A percentile compares a stretch with the other conserved stretches of the same genome.
Conservation (phyloP, 169 alveolate species). For the Plasmodium coatneyi region DNA sequence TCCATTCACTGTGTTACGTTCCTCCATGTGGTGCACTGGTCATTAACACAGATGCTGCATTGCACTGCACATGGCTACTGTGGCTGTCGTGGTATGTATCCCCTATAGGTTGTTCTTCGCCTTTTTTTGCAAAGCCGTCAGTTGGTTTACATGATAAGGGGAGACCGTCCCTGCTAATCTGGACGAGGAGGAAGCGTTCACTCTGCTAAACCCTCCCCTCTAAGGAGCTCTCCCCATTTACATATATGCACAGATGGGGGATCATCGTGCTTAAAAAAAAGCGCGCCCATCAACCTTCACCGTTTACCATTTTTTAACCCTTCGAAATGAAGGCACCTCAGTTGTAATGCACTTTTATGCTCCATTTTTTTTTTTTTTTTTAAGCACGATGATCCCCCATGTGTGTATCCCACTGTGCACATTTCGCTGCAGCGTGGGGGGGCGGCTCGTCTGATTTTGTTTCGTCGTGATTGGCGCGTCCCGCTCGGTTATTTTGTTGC, state of each 20-base stretch:
- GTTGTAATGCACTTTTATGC: neutral
- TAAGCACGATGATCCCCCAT: no score
- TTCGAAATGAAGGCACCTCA: neutral
- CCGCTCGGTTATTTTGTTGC: neutral
- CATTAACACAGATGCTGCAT: neutral
- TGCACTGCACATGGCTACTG: neutral
- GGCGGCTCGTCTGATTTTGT: neutral
- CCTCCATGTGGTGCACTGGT: neutral
- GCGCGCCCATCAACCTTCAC: neutral
- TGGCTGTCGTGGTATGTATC: neutral
- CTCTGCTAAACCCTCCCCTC: neutral
- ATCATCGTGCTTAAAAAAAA: neutral
- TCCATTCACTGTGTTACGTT: neutral
- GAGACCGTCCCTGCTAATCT: neutral
- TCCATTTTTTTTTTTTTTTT: neutral
- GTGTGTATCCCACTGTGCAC: neutral
- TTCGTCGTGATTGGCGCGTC: neutral
- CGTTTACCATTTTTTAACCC: neutral
- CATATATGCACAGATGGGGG: neutral
- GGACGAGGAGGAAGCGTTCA: neutral
- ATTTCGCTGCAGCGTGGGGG: neutral
- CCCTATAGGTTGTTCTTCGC: neutral
- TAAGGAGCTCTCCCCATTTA: neutral
- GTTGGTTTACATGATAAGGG: neutral
- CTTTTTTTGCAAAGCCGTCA: neutral